phyloP scores from a whole-genome alignment of 345 rosid genomes.

The Eucalyptus marginata region DNA sequence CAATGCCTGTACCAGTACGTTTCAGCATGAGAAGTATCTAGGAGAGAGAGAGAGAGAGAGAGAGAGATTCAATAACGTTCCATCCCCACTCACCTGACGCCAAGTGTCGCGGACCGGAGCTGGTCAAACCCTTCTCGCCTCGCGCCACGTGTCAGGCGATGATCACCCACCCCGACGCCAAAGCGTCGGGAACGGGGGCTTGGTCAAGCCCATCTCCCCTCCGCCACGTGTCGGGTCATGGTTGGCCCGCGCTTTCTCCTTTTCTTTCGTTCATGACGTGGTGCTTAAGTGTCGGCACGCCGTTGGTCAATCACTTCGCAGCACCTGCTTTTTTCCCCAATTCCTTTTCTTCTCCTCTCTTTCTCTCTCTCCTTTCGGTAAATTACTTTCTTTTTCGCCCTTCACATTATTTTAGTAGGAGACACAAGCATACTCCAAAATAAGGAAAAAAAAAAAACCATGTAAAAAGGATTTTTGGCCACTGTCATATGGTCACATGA shows the following conservation, averaged over 20 bases:
- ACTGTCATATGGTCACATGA: neutral
- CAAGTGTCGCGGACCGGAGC: neutral
- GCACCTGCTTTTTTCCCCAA: neutral
- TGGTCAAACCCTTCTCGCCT: neutral
- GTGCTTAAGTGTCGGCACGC: neutral
- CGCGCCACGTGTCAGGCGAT: neutral
- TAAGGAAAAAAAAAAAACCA: neutral
- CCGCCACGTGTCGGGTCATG: neutral
- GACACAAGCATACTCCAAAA: neutral
- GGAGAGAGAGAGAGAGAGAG: neutral
- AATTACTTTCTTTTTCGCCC: neutral
- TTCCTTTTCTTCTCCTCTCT: too few species aligned
- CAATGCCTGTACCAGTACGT: neutral
- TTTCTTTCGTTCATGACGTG: accelerated
- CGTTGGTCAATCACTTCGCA: neutral
- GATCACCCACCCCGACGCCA: neutral
- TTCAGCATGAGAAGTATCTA: neutral
- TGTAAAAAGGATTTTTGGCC: neutral
- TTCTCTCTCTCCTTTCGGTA: neutral
- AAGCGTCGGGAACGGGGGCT: neutral
- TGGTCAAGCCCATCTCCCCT: too few species aligned
- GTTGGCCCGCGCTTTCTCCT: neutral
- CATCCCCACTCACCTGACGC: neutral
- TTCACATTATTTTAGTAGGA: neutral
- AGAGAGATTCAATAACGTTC: neutral